Evolutionary conservation across 495 filamentous ascomycete species (phyloP).

Genomic region (Mycothermus thermophilus): DNA sequence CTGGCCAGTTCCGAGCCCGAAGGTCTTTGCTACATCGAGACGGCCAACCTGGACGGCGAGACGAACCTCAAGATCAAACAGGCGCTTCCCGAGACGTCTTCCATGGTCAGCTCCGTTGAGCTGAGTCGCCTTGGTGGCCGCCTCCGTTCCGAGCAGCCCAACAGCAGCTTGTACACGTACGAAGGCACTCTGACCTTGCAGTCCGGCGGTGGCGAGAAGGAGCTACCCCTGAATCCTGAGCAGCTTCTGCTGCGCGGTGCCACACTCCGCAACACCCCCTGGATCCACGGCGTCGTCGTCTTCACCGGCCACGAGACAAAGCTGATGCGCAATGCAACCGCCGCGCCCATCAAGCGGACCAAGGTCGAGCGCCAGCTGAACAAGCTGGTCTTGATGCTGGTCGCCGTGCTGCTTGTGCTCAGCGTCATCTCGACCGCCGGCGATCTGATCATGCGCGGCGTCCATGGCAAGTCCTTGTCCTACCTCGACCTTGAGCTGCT

Average conservation of each 20-base stretch:
- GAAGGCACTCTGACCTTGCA: slow-evolving; percentile 92
- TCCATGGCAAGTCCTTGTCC: slow-evolving; percentile 39
- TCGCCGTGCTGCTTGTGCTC: slow-evolving; percentile 67
- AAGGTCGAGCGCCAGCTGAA: slow-evolving; percentile 90
- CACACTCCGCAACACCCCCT: slow-evolving; percentile 90
- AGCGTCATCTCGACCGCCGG: slow-evolving; percentile 84
- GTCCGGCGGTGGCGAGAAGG: slow-evolving; percentile 89
- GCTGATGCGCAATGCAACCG: slow-evolving; percentile 96
- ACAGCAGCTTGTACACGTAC: slow-evolving; percentile 97
- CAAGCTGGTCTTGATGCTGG: slow-evolving; percentile 78
- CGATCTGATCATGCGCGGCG: slow-evolving; percentile 66
- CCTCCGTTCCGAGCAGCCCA: slow-evolving; percentile 89
- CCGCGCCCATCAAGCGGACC: slow-evolving; percentile 93
- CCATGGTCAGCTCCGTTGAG: slow-evolving; percentile 75
- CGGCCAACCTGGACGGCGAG: slow-evolving; percentile 94
- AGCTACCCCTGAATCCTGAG: slow-evolving; percentile 59
- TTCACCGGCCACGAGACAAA: slow-evolving; percentile 99
- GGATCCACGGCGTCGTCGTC: slow-evolving; percentile 92
- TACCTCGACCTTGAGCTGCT: slow-evolving; percentile 55
- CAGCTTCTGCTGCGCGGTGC: slow-evolving; percentile 76
- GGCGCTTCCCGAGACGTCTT: slow-evolving; percentile 83
- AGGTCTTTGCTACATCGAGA: slow-evolving; percentile 97
- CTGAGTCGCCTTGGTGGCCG: slow-evolving; percentile 76
- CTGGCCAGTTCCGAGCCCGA: slow-evolving; percentile 94
- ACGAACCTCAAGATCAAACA: slow-evolving; percentile 99